These are phyloP conservation scores for Austroboletus novae-zelandiae DNA, from an alignment of 1,284 basidiomycete species.

Conservation along the genomic window DNA sequence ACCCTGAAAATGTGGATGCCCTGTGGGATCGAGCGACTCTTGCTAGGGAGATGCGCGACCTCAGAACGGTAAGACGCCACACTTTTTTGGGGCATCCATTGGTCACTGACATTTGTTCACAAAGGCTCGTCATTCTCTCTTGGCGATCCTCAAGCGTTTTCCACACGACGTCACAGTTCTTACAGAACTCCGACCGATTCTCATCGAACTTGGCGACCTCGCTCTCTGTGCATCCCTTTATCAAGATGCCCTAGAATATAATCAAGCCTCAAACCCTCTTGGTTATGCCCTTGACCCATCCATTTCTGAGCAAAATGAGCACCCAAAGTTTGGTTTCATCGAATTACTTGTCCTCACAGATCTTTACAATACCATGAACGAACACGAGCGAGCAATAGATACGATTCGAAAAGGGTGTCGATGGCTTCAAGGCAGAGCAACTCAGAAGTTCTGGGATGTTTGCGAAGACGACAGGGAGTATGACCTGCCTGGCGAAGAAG, in stretches of 20 bases:
- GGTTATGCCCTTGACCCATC: slow-evolving; percentile 61
- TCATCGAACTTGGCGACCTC: slow-evolving; percentile 64
- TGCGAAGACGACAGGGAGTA: slow-evolving; percentile 87
- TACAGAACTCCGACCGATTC: slow-evolving; percentile 76
- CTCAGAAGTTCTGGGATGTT: slow-evolving; percentile 78
- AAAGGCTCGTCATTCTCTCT: slow-evolving; percentile 69
- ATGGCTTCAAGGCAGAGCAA: slow-evolving; percentile 85
- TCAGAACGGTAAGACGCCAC: too few relatives aligned
- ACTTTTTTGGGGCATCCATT: too few relatives aligned
- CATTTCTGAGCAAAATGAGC: slow-evolving; percentile 41
- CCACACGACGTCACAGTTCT: slow-evolving; percentile 81
- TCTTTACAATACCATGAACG: slow-evolving; percentile 78
- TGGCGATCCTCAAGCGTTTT: slow-evolving; percentile 69
- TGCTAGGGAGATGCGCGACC: too few relatives aligned
- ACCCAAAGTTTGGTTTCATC: slow-evolving; percentile 60
- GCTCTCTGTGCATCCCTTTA: slow-evolving; percentile 41
- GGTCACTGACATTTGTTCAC: too few relatives aligned
- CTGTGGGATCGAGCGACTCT: too few relatives aligned
- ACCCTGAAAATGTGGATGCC: too few relatives aligned
- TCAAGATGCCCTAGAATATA: slow-evolving; percentile 34
- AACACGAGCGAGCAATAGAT: slow-evolving; percentile 68
- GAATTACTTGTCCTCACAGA: slow-evolving; percentile 81
- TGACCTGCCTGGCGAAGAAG: slow-evolving; percentile 32
- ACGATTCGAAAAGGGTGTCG: slow-evolving; percentile 77
- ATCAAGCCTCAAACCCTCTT: slow-evolving; percentile 35